Evolutionary conservation across 2,329 filamentous ascomycete genomes (phyloP).

Genomic region (Fusarium palustre): DNA sequence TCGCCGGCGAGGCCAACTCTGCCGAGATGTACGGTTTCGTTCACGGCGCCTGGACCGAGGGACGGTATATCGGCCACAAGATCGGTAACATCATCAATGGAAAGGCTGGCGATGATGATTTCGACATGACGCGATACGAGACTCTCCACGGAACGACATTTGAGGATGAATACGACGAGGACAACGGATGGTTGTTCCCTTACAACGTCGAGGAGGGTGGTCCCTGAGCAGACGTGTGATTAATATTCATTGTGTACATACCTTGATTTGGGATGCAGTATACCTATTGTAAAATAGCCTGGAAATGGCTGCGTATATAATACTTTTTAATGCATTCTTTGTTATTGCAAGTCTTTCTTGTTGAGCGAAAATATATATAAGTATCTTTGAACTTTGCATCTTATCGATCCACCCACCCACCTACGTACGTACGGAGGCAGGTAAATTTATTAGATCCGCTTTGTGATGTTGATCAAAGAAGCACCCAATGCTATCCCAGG

Average conservation of each 20-base stretch:
- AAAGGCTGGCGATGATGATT: conserved; percentile 22
- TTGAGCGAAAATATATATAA: not conserved
- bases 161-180: conserved; percentile 31
- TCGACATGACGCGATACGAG: conserved; percentile 28
- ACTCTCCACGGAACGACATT: conserved; percentile 31
- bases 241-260: not conserved
- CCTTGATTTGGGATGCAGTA: not conserved
- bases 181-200: conserved; percentile 33
- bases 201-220: not conserved
- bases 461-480: not conserved
- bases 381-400: not conserved
- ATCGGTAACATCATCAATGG: conserved; percentile 50
- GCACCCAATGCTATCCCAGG: not conserved
- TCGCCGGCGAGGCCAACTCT: conserved; percentile 73
- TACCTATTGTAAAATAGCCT: not conserved
- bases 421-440: too few species aligned
- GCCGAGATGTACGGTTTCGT: conserved; percentile 74
- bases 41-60: conserved; percentile 71
- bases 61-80: conserved; percentile 60
- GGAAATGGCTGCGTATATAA: not conserved
- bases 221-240: not conserved
- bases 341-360: not conserved
- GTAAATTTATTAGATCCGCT: too few species aligned
- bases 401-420: not conserved
- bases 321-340: not conserved